Conservation (phyloP, 2,329 filamentous ascomycete species). For the Aspergillus oerlinghausenensis region DNA sequence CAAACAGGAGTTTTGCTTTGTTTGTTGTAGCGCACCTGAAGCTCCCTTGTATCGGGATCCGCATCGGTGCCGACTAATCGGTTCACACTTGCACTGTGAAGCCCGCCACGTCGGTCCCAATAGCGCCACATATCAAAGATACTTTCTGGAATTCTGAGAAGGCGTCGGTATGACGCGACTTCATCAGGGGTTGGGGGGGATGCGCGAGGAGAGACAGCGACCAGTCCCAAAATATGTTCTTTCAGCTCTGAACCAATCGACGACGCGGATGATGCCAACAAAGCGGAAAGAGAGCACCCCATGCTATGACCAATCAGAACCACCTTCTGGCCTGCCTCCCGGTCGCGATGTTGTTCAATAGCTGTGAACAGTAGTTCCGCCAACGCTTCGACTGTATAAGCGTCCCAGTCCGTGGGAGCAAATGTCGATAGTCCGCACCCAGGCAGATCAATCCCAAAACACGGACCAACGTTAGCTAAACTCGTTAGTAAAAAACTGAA, state of each 20-base stretch:
- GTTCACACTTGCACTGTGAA: constrained; percentile 70
- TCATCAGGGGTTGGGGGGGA: constrained; percentile 56
- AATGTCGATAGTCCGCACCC: constrained; percentile 82
- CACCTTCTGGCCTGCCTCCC: constrained; percentile 62
- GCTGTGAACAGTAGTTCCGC: constrained; percentile 68
- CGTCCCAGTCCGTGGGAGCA: constrained; percentile 64
- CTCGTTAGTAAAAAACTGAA: constrained; percentile 78
- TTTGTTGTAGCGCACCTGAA: constrained; percentile 56
- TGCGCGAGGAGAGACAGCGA: constrained; percentile 76
- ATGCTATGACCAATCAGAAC: constrained; percentile 86
- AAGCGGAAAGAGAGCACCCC: constrained; percentile 73
- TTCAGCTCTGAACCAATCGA: constrained; percentile 51
- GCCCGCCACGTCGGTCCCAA: constrained; percentile 75
- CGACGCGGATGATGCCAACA: constrained; percentile 61
- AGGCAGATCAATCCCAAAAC: constrained; percentile 82
- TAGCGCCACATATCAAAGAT: constrained; percentile 72
- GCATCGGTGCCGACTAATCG: constrained; percentile 58
- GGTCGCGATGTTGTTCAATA: constrained; percentile 69
- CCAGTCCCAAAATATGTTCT: constrained; percentile 65
- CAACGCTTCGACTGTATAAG: constrained; percentile 74
- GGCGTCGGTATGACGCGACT: constrained; percentile 48
- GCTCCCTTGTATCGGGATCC: constrained; percentile 37
- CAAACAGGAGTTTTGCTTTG: constrained; percentile 81
- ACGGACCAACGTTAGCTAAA: constrained; percentile 76
- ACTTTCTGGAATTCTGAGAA: constrained; percentile 61